Percentiles rank a stretch among this genome's conserved stretches.
These are phyloP conservation scores for Coprinopsis marcescibilis DNA, from an alignment of 768 basidiomycete genomes.

Conservation along the genomic window DNA sequence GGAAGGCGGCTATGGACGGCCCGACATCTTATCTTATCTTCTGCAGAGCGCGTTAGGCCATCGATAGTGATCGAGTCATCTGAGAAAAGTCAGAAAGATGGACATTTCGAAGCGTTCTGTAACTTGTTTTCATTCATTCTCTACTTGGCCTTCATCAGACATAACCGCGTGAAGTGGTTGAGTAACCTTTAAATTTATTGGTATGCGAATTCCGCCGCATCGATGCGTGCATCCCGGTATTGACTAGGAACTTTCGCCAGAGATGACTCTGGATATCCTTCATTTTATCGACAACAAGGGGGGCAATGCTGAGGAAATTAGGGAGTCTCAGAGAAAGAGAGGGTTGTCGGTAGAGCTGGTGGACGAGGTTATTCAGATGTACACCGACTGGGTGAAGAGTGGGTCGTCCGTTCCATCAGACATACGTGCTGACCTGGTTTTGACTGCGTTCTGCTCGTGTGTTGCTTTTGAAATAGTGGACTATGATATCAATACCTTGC, in stretches of 20 bases:
- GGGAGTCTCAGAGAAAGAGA: constrained; percentile 89
- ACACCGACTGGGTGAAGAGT: constrained; percentile 93
- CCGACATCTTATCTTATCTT: constrained; percentile 2
- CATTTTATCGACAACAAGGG: constrained; percentile 84
- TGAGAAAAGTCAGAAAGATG: not conserved
- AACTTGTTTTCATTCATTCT: not conserved
- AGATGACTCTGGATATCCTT: constrained; percentile 79
- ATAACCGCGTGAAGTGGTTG: not conserved
- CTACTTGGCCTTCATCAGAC: not conserved
- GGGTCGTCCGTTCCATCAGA: constrained; percentile 27
- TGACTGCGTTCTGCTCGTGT: constrained; percentile 4
- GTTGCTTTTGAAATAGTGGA: constrained; percentile 55
- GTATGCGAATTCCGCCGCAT: not conserved
- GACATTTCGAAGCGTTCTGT: not conserved
- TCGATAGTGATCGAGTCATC: constrained; percentile 1
- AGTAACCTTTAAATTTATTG: not conserved
- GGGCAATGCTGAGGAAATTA: constrained; percentile 85
- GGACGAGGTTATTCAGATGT: constrained; percentile 90
- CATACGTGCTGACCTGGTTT: not conserved
- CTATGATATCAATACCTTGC: constrained; percentile 71
- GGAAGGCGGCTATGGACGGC: too few species aligned
- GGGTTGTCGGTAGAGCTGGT: constrained; percentile 87
- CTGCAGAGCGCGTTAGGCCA: not conserved
- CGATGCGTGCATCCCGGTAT: not conserved
- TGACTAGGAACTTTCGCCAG: not conserved